Evolutionary conservation across 2,329 filamentous ascomycete species (phyloP).

Genomic region (Tricladium varicosporioides): DNA sequence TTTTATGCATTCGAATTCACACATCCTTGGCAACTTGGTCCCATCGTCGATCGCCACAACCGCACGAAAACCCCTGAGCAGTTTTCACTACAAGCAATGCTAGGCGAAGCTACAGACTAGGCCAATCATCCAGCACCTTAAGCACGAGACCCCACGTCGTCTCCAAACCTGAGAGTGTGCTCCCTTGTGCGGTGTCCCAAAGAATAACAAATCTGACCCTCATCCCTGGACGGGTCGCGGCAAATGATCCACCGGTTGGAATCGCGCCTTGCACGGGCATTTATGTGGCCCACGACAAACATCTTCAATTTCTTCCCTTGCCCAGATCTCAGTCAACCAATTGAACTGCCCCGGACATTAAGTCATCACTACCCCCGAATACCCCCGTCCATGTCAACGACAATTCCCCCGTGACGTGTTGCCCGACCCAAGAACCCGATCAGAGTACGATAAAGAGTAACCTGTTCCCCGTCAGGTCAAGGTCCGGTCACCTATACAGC

Average conservation of each 20-base stretch:
- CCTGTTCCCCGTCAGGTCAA: background rate
- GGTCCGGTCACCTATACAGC: too few species aligned
- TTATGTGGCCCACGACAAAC: background rate
- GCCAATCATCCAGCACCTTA: background rate
- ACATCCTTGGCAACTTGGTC: slow-evolving; percentile 6
- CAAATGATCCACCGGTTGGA: background rate
- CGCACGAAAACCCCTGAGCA: slow-evolving; percentile 4
- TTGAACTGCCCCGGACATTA: background rate
- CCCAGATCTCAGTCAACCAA: background rate
- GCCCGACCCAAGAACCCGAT: background rate
- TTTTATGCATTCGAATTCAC: slow-evolving; percentile 8
- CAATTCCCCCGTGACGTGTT: too few species aligned
- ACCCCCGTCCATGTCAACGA: background rate
- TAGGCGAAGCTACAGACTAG: background rate
- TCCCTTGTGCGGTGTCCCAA: slow-evolving; percentile 18
- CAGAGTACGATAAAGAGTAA: background rate
- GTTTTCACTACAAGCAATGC: slow-evolving; percentile 8
- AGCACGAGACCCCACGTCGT: slow-evolving; percentile 14
- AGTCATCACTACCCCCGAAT: background rate
- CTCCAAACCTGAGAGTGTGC: slow-evolving; percentile 14
- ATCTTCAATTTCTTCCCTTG: background rate
- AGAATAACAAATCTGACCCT: background rate
- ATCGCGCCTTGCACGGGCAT: background rate
- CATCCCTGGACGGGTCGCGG: background rate
- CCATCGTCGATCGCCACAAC: slow-evolving; percentile 19